These are phyloP conservation scores for Boletellus sp. DNA, from an alignment of 768 basidiomycete genomes.

Conservation along the genomic window DNA sequence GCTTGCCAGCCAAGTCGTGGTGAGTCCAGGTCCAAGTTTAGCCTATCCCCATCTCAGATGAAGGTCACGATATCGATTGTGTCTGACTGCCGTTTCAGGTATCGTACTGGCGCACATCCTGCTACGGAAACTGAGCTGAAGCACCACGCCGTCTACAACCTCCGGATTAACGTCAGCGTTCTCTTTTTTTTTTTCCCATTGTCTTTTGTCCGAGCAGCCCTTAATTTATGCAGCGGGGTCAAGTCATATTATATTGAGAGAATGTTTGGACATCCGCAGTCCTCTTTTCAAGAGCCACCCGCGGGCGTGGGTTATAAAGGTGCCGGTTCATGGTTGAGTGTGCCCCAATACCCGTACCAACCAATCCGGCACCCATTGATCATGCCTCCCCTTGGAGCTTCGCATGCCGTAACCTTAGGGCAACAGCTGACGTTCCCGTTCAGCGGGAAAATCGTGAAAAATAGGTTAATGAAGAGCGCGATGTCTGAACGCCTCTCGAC, in stretches of 20 bases:
- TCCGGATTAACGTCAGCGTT: slow-evolving; percentile 1
- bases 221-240: slow-evolving; percentile 4
- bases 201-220: neutral
- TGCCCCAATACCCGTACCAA: slow-evolving; percentile 16
- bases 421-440: slow-evolving; percentile 29
- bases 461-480: slow-evolving; percentile 33
- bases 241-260: neutral
- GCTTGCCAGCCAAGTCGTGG: neutral
- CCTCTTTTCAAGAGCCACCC: slow-evolving; percentile 12
- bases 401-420: slow-evolving; percentile 19
- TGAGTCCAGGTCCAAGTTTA: neutral
- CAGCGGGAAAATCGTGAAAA: slow-evolving; percentile 28
- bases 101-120: neutral
- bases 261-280: slow-evolving; percentile 14
- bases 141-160: neutral
- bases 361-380: slow-evolving; percentile 7
- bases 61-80: neutral
- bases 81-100: neutral
- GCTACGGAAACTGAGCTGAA: neutral
- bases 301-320: slow-evolving; percentile 19
- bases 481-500: slow-evolving; percentile 36
- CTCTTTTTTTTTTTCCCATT: neutral
- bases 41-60: neutral
- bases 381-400: slow-evolving; percentile 14
- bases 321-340: slow-evolving; percentile 3